phyloP scores from a whole-genome alignment of 1,284 basidiomycete genomes.

The Ceratobasidium sp. region DNA sequence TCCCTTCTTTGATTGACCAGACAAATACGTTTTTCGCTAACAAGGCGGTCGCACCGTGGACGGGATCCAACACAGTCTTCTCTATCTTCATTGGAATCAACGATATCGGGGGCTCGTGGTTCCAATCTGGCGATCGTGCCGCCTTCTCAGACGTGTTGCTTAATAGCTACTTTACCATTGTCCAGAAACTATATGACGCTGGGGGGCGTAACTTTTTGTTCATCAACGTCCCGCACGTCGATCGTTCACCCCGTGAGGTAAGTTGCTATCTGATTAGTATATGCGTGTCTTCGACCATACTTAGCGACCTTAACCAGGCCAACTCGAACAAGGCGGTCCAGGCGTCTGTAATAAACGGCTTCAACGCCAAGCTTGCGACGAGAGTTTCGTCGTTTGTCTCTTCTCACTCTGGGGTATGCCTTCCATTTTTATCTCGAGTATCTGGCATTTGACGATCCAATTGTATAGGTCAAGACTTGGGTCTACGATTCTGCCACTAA shows the following conservation, averaged over 20 bases:
- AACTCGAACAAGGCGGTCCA: conserved; percentile 7
- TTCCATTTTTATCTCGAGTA: background rate
- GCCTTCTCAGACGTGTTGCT: conserved; percentile 61
- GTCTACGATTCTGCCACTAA: conserved; percentile 26
- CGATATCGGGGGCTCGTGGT: conserved; percentile 41
- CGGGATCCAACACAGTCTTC: conserved; percentile 63
- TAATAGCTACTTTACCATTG: conserved; percentile 64
- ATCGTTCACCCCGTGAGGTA: conserved; percentile 63
- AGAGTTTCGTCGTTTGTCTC: conserved; percentile 31
- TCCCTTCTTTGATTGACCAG: conserved; percentile 47
- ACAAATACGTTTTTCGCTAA: conserved; percentile 63
- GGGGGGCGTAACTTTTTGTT: conserved; percentile 71
- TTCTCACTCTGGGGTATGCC: conserved; percentile 27
- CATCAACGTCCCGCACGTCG: conserved; percentile 68
- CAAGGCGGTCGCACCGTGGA: conserved; percentile 61
- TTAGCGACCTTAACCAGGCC: background rate
- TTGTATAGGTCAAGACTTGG: conserved; percentile 37
- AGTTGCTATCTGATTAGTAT: background rate
- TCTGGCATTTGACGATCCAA: background rate
- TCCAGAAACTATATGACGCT: conserved; percentile 60
- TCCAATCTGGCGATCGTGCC: conserved; percentile 53
- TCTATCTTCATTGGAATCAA: conserved; percentile 69
- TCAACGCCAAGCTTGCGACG: conserved; percentile 40
- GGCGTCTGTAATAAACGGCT: conserved; percentile 34
- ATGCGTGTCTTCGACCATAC: background rate